Evolutionary conservation across 2,329 filamentous ascomycete species (phyloP).

Genomic region (Tolypocladium amazonense): DNA sequence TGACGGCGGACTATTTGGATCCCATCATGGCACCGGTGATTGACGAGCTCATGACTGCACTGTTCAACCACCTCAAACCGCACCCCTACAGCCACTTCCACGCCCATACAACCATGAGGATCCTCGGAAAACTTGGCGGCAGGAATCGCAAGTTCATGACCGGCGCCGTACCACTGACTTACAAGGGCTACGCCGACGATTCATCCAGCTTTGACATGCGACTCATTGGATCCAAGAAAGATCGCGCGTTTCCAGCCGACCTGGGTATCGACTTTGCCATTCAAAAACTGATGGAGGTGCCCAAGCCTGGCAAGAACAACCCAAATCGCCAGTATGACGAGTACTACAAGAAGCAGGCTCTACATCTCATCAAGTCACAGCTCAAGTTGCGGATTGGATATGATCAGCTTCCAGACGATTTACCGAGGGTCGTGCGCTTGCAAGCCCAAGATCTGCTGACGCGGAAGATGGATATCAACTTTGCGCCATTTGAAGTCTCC

Average conservation of each 20-base stretch:
- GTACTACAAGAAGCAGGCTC: conserved; percentile 89
- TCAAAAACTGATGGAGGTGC: conserved; percentile 71
- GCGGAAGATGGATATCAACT: conserved; percentile 60
- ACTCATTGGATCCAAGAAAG: conserved; percentile 79
- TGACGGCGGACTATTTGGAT: conserved; percentile 95
- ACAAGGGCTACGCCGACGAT: conserved; percentile 80
- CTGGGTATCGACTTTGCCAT: conserved; percentile 85
- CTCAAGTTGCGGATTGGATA: conserved; percentile 83
- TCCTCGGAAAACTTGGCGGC: conserved; percentile 90
- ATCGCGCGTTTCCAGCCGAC: conserved; percentile 76
- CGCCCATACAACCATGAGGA: conserved; percentile 94
- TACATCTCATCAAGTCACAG: conserved; percentile 78
- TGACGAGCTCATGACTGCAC: conserved; percentile 93
- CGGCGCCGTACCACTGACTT: conserved; percentile 73
- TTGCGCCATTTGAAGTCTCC: conserved; percentile 60
- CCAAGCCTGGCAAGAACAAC: conserved; percentile 46
- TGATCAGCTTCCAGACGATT: conserved; percentile 81
- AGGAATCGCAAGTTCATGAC: conserved; percentile 94
- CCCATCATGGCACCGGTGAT: conserved; percentile 99
- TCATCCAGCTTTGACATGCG: conserved; percentile 77
- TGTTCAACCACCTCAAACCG: conserved; percentile 91
- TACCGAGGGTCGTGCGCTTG: conserved; percentile 72
- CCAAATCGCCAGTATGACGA: conserved; percentile 56
- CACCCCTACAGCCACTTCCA: conserved; percentile 96
- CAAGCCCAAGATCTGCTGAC: conserved; percentile 78